Evolutionary conservation across 2,329 filamentous ascomycete species (phyloP).

Genomic region (Colletotrichum aenigma): DNA sequence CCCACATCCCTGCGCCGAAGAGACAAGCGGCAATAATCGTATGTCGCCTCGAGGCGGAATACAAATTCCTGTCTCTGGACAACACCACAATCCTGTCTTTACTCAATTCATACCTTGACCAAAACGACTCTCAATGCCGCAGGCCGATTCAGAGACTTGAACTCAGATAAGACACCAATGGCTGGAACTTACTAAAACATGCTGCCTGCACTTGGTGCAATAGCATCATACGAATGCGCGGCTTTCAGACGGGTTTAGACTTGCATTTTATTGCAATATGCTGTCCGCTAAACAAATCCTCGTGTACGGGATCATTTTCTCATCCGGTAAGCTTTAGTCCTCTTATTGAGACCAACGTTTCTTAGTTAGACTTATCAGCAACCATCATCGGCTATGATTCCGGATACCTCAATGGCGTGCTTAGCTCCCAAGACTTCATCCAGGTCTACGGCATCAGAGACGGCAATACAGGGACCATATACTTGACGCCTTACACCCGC

Average conservation of each 20-base stretch:
- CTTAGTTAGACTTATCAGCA: background rate
- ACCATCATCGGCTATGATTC: background rate
- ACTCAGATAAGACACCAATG: background rate
- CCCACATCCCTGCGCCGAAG: background rate
- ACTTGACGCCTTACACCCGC: background rate
- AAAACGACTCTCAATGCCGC: background rate
- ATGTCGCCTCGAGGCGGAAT: background rate
- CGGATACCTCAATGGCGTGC: background rate
- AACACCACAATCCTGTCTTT: background rate
- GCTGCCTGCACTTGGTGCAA: background rate
- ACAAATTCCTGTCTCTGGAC: background rate
- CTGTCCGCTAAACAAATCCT: background rate
- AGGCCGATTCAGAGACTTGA: background rate
- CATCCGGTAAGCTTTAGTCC: fast-evolving
- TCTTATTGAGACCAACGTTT: background rate
- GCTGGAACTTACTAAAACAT: background rate
- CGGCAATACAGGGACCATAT: fast-evolving
- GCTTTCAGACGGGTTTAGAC: background rate
- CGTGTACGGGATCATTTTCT: background rate
- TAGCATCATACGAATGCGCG: background rate
- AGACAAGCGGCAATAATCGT: background rate
- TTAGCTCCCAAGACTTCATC: background rate
- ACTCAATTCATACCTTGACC: background rate
- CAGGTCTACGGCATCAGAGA: background rate
- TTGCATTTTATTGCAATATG: background rate